Percentiles rank a stretch among this genome's conserved stretches.
phyloP scores from a whole-genome alignment of 2,329 filamentous ascomycete genomes.

The Fusarium papillatum region DNA sequence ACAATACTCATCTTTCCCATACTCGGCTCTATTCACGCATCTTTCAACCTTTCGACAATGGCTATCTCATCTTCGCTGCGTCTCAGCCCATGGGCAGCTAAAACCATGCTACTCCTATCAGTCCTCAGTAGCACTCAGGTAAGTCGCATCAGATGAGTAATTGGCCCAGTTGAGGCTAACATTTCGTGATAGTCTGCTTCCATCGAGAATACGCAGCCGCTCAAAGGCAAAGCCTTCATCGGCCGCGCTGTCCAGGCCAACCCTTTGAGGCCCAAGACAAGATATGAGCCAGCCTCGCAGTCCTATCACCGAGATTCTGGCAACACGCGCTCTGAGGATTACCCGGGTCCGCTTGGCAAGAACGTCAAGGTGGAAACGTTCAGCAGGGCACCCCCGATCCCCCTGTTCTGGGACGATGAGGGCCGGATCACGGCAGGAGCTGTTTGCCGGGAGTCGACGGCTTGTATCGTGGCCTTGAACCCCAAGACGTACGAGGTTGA shows the following conservation, averaged over 20 bases:
- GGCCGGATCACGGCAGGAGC: not conserved
- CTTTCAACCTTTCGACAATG: not conserved
- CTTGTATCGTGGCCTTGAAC: not conserved
- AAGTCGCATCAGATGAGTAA: not conserved
- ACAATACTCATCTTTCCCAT: not conserved
- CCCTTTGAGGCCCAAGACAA: not conserved
- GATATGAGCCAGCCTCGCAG: not conserved
- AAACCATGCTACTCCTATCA: not conserved
- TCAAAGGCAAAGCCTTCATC: not conserved
- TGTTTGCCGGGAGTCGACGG: not conserved
- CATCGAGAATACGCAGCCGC: not conserved
- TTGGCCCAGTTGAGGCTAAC: not conserved
- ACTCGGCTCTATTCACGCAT: not conserved
- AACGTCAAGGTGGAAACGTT: not conserved
- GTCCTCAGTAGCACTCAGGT: not conserved
- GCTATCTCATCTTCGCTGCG: not conserved
- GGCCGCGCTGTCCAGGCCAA: not conserved
- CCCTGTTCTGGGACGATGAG: not conserved
- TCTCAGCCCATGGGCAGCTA: not conserved
- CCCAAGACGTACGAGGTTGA: not conserved
- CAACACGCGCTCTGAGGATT: not conserved
- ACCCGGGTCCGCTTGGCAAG: not conserved
- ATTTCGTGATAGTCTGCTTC: not conserved
- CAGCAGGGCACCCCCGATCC: not conserved
- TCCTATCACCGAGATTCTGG: not conserved